A percentile compares a stretch with the other conserved stretches of the same genome.
These are phyloP conservation scores for Oehlia diaphana DNA, from an alignment of 192 early-diverging fungal species.

Conservation along the genomic window DNA sequence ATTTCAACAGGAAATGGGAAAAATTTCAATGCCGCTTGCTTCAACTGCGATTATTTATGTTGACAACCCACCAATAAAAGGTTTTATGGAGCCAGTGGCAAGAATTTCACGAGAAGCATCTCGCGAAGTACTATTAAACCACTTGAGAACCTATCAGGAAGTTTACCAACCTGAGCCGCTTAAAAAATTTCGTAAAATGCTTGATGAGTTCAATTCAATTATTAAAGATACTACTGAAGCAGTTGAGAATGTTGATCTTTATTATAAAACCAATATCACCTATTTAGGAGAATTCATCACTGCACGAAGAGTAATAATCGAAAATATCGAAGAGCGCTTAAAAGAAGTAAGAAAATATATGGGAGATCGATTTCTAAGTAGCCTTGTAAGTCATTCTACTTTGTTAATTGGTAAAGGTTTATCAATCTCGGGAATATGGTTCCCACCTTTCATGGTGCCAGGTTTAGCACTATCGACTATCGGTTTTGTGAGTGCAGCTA, in stretches of 20 bases:
- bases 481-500: background rate
- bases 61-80: constrained; percentile 9
- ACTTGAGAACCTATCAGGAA: background rate
- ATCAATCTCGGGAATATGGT: constrained; percentile 13
- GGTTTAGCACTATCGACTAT: background rate
- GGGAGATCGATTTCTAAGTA: background rate
- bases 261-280: background rate
- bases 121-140: background rate
- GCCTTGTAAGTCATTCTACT: background rate
- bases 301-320: background rate
- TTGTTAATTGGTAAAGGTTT: background rate
- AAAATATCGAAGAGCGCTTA: background rate
- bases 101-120: constrained; percentile 3
- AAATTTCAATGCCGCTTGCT: background rate
- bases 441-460: background rate
- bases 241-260: background rate
- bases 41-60: background rate
- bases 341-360: background rate
- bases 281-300: constrained; percentile 1
- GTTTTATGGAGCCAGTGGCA: background rate
- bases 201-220: constrained; percentile 10
- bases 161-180: constrained; percentile 8
- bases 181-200: background rate
- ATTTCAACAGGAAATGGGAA: background rate
- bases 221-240: background rate